Conservation (phyloP, 345 rosid species). For the Noccaea bulbosa region DNA sequence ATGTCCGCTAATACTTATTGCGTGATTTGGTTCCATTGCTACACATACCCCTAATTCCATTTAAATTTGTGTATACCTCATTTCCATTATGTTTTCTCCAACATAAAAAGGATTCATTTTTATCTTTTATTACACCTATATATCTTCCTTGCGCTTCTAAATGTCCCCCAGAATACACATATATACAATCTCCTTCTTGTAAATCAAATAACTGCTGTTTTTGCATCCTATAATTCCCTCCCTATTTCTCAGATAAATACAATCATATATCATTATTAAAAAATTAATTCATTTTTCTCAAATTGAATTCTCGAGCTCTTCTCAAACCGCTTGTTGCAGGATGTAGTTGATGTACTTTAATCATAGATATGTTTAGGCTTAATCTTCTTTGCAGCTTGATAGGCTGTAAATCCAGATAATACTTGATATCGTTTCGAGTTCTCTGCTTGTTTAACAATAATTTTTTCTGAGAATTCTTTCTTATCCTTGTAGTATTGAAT, state of each 20-base stretch:
- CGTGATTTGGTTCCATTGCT: too few species aligned
- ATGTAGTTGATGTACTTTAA: neutral
- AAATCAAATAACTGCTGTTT: neutral
- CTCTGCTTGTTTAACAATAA: neutral
- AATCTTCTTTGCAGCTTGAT: neutral
- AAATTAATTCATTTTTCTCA: neutral
- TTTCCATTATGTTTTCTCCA: neutral
- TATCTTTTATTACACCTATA: neutral
- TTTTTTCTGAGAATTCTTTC: neutral
- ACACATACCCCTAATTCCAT: too few species aligned
- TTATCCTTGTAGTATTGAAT: neutral
- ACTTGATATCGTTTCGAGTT: neutral
- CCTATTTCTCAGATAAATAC: neutral
- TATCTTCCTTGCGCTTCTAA: neutral
- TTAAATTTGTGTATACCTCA: neutral
- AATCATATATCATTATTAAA: neutral
- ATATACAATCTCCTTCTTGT: neutral
- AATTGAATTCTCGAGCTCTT: neutral
- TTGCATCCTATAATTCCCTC: neutral
- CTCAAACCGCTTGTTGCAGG: neutral
- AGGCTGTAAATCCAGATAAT: neutral
- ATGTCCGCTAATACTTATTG: too few species aligned
- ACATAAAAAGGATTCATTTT: neutral
- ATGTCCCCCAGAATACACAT: neutral
- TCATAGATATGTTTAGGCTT: neutral